Base-by-base conservation (phyloP, 2,329 filamentous ascomycete species). In the Didymella sp. region DNA sequence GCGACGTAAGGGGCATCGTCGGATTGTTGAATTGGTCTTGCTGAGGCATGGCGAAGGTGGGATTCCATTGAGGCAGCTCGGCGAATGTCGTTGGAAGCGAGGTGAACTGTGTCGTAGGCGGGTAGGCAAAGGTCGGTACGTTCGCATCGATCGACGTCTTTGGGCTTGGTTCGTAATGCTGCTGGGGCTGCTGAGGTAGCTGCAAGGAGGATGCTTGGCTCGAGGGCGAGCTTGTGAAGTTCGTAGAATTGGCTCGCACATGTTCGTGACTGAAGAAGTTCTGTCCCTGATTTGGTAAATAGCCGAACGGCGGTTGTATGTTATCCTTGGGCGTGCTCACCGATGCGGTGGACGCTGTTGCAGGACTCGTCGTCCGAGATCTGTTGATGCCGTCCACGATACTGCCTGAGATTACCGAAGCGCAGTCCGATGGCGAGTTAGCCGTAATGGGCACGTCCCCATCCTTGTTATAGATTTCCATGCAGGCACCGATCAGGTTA, bases 401-500 rank as follows among this genome's bases (percentile, higher is more conserved):
- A 27, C 73, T 76, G 50, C 75, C 74, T 21, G 73, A 73, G 2
- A 72, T 64, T 1, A 76, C 73, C 0, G 79, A 78, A 3, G 79
- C 78, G 48, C 68, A 76, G 35, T 82, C 80, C 5, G 80, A 81
- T 2, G 80, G 79, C 11, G 80, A 81, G 5, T 72, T 71, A 22
- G 80, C 79, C 1, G 79, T 69, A n/a, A 82, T 80, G 17, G 78
- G 78, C 24, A 82, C 74, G 55, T 83, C 81, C 33, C 80, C 79
- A 45, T 81, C 79, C 62, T 81, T 85, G 60, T 93, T 89, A 76
- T 96, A 99, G 67, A 92, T 92, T 73, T 91, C 92, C 68, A 98
- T 81, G 68, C 93, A 96, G 12, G 93, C 92, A 56, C 85, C 86
- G 44, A 94, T 89, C 46, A 99, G 86, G 61, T 91, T 92, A n/a